These are phyloP conservation scores for Coniophora puteana DNA, from an alignment of 1,284 basidiomycete species.

Conservation along the genomic window DNA sequence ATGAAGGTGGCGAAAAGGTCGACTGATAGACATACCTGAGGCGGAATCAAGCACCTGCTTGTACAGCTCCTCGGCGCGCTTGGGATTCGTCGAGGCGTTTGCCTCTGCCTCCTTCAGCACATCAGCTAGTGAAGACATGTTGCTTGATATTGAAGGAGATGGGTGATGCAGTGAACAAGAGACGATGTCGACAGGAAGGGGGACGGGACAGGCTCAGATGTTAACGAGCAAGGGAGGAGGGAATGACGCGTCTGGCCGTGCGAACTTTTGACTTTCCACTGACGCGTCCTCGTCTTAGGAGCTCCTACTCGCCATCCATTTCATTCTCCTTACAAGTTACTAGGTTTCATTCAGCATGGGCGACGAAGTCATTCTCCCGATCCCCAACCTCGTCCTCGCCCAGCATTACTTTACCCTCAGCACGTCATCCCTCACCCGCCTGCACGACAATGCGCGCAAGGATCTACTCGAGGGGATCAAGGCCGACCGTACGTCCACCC, in stretches of 20 bases:
- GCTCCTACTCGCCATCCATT: too few species aligned
- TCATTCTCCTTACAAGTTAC: slow-evolving; percentile 12
- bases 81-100: slow-evolving; percentile 36
- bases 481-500: slow-evolving; percentile 66
- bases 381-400: slow-evolving; percentile 80
- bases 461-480: slow-evolving; percentile 76
- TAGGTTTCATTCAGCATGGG: too few species aligned
- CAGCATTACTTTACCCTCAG: slow-evolving; percentile 77
- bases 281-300: slow-evolving; percentile 43
- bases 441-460: slow-evolving; percentile 66
- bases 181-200: too few species aligned
- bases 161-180: too few species aligned
- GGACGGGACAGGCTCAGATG: too few species aligned
- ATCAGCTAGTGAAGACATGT: too few species aligned
- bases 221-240: too few species aligned
- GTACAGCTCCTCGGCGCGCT: slow-evolving; percentile 63
- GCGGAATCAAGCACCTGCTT: slow-evolving; percentile 54
- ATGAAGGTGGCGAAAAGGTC: slow-evolving; percentile 5
- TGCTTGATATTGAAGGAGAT: too few species aligned
- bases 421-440: slow-evolving; percentile 52
- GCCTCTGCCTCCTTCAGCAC: slow-evolving; percentile 53
- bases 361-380: slow-evolving; percentile 80
- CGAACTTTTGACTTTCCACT: slow-evolving; percentile 15
- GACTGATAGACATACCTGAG: slow-evolving; percentile 24
- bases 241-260: slow-evolving; percentile 3